These are phyloP conservation scores for Hymenoscyphus scutula DNA, from an alignment of 2,329 filamentous ascomycete species.

Conservation along the genomic window DNA sequence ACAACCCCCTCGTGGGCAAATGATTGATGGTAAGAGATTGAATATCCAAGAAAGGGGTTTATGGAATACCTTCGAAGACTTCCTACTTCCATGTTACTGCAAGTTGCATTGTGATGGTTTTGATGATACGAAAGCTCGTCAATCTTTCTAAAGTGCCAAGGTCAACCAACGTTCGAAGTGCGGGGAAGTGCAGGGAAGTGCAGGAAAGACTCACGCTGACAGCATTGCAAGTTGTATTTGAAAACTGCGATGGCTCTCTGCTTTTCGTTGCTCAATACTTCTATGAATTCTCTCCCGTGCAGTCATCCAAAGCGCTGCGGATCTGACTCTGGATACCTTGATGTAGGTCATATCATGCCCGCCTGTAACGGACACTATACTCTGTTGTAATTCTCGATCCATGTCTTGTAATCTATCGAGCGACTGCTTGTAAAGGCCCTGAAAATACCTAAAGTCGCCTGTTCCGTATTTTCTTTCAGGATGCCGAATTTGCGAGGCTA, in stretches of 20 bases:
- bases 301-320: conserved; percentile 24
- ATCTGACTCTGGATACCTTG: conserved; percentile 25
- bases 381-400: conserved; percentile 20
- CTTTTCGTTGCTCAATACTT: conserved; percentile 24
- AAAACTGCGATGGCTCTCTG: conserved; percentile 25
- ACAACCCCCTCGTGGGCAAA: no score
- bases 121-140: conserved; percentile 29
- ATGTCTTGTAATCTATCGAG: conserved; percentile 21
- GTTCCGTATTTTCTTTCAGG: conserved; percentile 21
- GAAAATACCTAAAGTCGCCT: conserved; percentile 27
- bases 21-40: no score
- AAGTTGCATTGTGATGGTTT: conserved; percentile 24
- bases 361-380: conserved; percentile 16
- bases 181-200: neutral
- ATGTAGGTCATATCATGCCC: conserved; percentile 20
- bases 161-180: conserved; percentile 5
- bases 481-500: conserved; percentile 24
- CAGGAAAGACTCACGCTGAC: conserved; percentile 23
- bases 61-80: conserved; percentile 12
- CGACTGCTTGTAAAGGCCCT: conserved; percentile 21
- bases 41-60: neutral
- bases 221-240: conserved; percentile 27
- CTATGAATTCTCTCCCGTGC: conserved; percentile 22
- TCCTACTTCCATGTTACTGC: conserved; percentile 14
- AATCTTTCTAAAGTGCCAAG: conserved; percentile 20